A percentile compares a stretch with the other conserved stretches of the same genome.
These are phyloP conservation scores for Wickerhamiella domercqiae DNA, from an alignment of 805 yeast genomes.

Conservation along the genomic window DNA sequence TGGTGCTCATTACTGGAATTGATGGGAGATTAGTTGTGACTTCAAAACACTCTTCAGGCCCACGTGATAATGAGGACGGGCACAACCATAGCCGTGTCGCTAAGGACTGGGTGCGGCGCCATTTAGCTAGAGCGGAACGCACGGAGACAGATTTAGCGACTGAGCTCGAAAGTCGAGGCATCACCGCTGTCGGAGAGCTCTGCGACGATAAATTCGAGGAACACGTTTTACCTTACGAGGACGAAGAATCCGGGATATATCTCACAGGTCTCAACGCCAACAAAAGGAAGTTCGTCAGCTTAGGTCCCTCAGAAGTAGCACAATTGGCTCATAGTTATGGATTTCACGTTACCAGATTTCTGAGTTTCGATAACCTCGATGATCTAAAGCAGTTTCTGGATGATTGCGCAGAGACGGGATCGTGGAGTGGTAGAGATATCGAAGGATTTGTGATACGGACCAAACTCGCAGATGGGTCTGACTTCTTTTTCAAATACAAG, in stretches of 20 bases:
- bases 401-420: conserved; percentile 47
- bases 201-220: conserved; percentile 93
- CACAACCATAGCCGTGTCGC: conserved; percentile 70
- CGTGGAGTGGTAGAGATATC: conserved; percentile 52
- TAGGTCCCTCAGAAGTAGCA: conserved; percentile 43
- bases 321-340: conserved; percentile 55
- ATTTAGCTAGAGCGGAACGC: conserved; percentile 31
- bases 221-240: conserved; percentile 65
- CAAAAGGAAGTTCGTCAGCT: conserved; percentile 44
- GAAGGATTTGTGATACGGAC: conserved; percentile 86
- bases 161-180: conserved; percentile 32
- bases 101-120: conserved; percentile 38
- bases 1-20: conserved; percentile 62
- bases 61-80: conserved; percentile 23
- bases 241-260: conserved; percentile 63
- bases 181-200: conserved; percentile 82
- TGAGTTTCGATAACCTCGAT: conserved; percentile 27
- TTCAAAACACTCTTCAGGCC: conserved; percentile 81
- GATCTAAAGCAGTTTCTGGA: conserved; percentile 39
- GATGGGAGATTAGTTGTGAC: conserved; percentile 75
- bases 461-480: conserved; percentile 2
- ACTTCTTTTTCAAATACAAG: conserved; percentile 76
- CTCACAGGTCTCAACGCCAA: conserved; percentile 79
- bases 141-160: conserved; percentile 39
- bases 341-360: conserved; percentile 39